phyloP scores from a whole-genome alignment of 2,329 filamentous ascomycete species.

The Alternaria angustiovoidea region DNA sequence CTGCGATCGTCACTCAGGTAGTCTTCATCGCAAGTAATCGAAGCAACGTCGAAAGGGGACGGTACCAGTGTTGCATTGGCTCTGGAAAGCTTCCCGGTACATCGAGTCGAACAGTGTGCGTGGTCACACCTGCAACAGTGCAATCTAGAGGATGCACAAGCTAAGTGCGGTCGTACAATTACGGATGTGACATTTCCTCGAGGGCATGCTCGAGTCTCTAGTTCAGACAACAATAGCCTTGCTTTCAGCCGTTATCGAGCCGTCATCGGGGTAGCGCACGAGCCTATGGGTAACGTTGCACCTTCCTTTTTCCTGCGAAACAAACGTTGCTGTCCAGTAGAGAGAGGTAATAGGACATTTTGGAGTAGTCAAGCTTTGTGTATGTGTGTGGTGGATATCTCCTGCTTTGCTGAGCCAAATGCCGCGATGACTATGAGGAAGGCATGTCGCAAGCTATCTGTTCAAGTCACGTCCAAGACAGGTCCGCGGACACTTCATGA shows the following conservation, averaged over 20 bases:
- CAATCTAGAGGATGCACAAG: conserved; percentile 1
- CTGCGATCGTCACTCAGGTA: conserved; percentile 6
- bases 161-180: conserved; percentile 1
- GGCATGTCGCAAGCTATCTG: background rate
- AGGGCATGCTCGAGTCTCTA: conserved; percentile 13
- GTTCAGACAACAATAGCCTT: conserved; percentile 1
- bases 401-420: background rate
- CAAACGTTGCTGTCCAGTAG: background rate
- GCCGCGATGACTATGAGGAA: background rate
- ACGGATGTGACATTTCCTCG: conserved; percentile 15
- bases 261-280: conserved; percentile 8
- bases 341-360: background rate
- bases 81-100: conserved; percentile 3
- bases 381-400: background rate
- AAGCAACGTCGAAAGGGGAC: conserved; percentile 15
- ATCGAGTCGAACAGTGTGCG: conserved; percentile 12
- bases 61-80: conserved; percentile 2
- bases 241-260: conserved; percentile 1
- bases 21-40: background rate
- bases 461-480: background rate
- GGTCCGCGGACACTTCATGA: background rate
- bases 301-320: background rate
- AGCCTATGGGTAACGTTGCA: conserved; percentile 13
- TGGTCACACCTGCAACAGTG: conserved; percentile 9
- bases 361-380: background rate